Conservation (phyloP, 306 rosid species). For the Morella rubra region DNA sequence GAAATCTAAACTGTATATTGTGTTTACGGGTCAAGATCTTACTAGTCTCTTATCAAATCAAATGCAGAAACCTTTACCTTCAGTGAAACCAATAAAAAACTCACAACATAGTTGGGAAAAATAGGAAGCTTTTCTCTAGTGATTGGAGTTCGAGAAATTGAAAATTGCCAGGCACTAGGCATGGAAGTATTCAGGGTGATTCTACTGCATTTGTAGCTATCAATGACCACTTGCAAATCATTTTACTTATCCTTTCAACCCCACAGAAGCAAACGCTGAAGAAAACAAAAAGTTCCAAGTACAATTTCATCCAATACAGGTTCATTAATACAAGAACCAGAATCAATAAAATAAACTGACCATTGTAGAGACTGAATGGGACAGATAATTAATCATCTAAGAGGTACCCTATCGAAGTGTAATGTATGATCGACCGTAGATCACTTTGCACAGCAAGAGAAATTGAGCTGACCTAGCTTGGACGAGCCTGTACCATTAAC, state of each 20-base stretch:
- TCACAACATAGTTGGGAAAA: too few species aligned
- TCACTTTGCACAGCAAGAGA: conserved; percentile 74
- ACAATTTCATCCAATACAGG: not conserved
- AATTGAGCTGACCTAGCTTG: conserved; percentile 37
- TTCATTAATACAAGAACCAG: not conserved
- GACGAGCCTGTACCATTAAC: conserved; percentile 60
- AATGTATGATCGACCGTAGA: conserved; percentile 8
- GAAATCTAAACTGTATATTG: too few species aligned
- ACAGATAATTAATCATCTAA: not conserved
- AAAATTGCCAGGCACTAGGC: too few species aligned
- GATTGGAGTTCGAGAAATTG: too few species aligned
- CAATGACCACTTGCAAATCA: not conserved
- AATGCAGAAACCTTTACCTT: too few species aligned
- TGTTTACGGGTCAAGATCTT: too few species aligned
- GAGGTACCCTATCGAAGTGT: not conserved
- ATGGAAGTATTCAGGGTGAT: too few species aligned
- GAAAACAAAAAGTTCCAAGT: not conserved
- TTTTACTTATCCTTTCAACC: not conserved
- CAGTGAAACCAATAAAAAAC: too few species aligned
- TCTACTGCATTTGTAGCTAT: too few species aligned
- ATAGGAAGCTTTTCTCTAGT: too few species aligned
- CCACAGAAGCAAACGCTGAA: not conserved
- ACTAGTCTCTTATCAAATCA: too few species aligned
- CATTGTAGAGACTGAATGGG: not conserved
- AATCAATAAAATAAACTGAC: not conserved